Evolutionary conservation across 805 yeast species (phyloP).

Genomic region (Saccharomycopsis vini): DNA sequence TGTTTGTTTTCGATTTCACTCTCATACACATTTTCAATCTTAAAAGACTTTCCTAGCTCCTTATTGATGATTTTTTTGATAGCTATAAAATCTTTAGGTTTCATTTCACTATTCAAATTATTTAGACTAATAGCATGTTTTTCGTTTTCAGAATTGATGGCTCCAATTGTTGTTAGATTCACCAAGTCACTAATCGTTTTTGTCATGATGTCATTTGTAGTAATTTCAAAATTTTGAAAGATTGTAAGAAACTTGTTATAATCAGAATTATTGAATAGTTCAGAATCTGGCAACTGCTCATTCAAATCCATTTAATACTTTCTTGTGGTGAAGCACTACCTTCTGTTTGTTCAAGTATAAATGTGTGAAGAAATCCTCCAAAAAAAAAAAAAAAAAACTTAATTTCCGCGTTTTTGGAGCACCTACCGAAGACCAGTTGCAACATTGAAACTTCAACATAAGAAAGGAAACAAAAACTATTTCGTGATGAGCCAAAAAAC

Average conservation of each 20-base stretch:
- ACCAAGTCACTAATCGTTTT: constrained; percentile 2
- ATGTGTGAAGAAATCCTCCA: no score
- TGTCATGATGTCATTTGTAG: constrained; percentile 34
- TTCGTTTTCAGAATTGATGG: no score
- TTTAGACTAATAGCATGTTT: constrained; percentile 29
- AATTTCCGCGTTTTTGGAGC: no score
- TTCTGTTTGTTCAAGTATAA: no score
- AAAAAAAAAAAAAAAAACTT: no score
- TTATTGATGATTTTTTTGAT: constrained; percentile 8
- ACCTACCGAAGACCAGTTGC: no score
- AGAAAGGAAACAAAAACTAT: no score
- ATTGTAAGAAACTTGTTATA: constrained; percentile 25
- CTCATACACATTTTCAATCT: background rate
- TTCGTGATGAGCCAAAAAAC: no score
- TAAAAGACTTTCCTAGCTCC: constrained; percentile 7
- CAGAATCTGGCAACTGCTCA: constrained; percentile 31
- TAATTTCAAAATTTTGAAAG: constrained; percentile 25
- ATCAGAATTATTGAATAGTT: constrained; percentile 24
- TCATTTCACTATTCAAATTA: constrained; percentile 22
- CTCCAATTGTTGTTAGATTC: constrained; percentile 26
- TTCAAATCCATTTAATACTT: constrained; percentile 34
- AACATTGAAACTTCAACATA: no score
- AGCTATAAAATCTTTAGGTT: constrained; percentile 20
- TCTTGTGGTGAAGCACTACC: no score
- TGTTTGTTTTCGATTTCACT: no score